Evolutionary conservation across 768 basidiomycete species (phyloP).

Genomic region (Royoungia palumana): DNA sequence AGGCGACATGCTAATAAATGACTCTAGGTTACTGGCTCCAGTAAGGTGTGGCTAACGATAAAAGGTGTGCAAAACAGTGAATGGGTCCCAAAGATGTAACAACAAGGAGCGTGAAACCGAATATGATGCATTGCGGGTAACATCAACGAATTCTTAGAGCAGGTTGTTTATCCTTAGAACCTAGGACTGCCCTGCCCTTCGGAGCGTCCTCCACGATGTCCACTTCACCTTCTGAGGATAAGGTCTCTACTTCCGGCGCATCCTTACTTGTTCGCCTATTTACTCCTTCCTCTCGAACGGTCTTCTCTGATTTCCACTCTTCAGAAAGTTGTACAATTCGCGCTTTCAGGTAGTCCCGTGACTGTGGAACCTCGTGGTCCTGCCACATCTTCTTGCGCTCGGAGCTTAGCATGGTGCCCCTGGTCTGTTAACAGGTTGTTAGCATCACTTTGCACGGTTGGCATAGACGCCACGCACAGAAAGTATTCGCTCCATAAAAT

Average conservation of each 20-base stretch:
- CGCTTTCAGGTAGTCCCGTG: slow-evolving; percentile 44
- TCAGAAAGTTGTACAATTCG: slow-evolving; percentile 48
- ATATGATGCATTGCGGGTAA: background rate
- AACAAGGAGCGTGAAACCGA: slow-evolving; percentile 4
- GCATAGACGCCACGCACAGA: slow-evolving; percentile 14
- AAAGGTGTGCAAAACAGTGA: slow-evolving; percentile 3
- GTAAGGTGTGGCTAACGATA: background rate
- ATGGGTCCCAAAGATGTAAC: slow-evolving; percentile 1
- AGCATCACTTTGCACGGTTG: background rate
- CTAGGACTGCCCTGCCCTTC: slow-evolving; percentile 6
- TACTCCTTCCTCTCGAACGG: slow-evolving; percentile 33
- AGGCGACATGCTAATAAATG: slow-evolving; percentile 13
- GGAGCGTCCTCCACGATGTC: slow-evolving; percentile 35
- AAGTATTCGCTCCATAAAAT: slow-evolving; percentile 49
- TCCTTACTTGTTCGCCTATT: slow-evolving; percentile 28
- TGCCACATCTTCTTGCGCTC: slow-evolving; percentile 53
- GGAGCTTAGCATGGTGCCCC: slow-evolving; percentile 31
- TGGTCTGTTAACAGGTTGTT: slow-evolving; percentile 21
- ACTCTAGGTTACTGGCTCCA: slow-evolving; percentile 21
- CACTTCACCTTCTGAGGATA: slow-evolving; percentile 40
- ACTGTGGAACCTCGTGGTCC: slow-evolving; percentile 40
- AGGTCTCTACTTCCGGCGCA: slow-evolving; percentile 12
- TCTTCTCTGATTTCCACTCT: slow-evolving; percentile 49
- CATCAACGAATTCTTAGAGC: slow-evolving; percentile 24
- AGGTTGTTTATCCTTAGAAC: slow-evolving; percentile 12